Percentiles rank a stretch among this genome's conserved stretches.
These are phyloP conservation scores for Penicillium coffeae DNA, from an alignment of 495 filamentous ascomycete genomes.

Conservation along the genomic window DNA sequence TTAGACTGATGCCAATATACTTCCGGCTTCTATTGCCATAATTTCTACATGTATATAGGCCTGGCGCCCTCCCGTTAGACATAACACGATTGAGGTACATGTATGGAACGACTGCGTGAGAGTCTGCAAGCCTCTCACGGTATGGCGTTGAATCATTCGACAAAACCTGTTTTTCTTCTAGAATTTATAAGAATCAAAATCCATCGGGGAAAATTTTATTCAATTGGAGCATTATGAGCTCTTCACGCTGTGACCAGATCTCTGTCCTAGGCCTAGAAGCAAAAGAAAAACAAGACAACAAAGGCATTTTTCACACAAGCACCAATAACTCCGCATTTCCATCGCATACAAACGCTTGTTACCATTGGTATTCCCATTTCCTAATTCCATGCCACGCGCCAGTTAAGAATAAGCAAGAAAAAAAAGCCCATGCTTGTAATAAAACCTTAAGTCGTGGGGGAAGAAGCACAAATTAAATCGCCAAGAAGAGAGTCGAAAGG, in stretches of 20 bases:
- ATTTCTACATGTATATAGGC: neutral
- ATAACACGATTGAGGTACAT: too few relatives aligned
- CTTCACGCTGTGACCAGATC: too few relatives aligned
- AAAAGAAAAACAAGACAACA: neutral
- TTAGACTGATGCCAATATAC: neutral
- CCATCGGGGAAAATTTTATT: too few relatives aligned
- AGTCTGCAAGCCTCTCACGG: too few relatives aligned
- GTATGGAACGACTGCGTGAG: too few relatives aligned
- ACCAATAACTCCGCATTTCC: neutral
- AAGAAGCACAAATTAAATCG: constrained; percentile 3
- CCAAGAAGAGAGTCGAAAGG: neutral
- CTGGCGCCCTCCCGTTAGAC: too few relatives aligned
- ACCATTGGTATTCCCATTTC: constrained; percentile 1
- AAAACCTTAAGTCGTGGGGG: neutral
- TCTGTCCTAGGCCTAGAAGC: too few relatives aligned
- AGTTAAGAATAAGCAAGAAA: neutral
- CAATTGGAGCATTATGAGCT: too few relatives aligned
- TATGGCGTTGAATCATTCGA: too few relatives aligned
- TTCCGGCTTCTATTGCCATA: neutral
- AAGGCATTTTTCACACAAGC: neutral
- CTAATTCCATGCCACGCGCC: constrained; percentile 1
- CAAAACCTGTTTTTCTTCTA: too few relatives aligned
- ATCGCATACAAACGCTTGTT: neutral
- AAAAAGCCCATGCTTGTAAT: neutral
- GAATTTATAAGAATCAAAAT: too few relatives aligned